Conservation (phyloP, 495 filamentous ascomycete species). For the Lichenothelia convexa region DNA sequence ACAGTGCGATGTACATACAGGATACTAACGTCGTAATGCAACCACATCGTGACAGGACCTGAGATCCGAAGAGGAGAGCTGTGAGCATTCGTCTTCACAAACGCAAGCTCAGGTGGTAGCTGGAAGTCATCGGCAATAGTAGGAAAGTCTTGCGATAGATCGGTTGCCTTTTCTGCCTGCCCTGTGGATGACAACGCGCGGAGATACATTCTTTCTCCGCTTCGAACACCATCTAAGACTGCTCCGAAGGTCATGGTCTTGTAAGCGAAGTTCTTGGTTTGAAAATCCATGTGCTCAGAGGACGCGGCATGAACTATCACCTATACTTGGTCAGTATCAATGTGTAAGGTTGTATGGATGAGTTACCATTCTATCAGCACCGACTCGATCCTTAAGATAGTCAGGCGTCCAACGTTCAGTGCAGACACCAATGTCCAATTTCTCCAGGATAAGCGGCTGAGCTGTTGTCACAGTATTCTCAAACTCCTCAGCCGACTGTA, state of each 20-base stretch:
- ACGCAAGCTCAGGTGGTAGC: slow-evolving; percentile 42
- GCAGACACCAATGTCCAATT: slow-evolving; percentile 48
- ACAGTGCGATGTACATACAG: too few relatives aligned
- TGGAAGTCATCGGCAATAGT: slow-evolving; percentile 48
- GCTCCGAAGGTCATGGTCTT: slow-evolving; percentile 45
- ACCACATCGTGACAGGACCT: slow-evolving; percentile 72
- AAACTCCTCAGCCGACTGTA: slow-evolving; percentile 39
- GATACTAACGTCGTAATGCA: slow-evolving; percentile 88
- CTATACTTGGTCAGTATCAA: slow-evolving; percentile 20
- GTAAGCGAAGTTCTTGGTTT: slow-evolving; percentile 66
- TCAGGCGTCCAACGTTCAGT: slow-evolving; percentile 45
- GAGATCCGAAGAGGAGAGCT: slow-evolving; percentile 68
- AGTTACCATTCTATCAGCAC: slow-evolving; percentile 42
- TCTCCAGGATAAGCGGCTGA: slow-evolving; percentile 48
- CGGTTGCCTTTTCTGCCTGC: slow-evolving; percentile 48
- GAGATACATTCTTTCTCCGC: slow-evolving; percentile 54
- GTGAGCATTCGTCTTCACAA: slow-evolving; percentile 45
- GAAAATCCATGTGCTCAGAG: slow-evolving; percentile 56
- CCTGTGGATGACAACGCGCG: slow-evolving; percentile 51
- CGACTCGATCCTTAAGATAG: slow-evolving; percentile 47
- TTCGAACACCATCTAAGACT: slow-evolving; percentile 43
- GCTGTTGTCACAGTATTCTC: slow-evolving; percentile 34
- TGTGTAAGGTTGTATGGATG: slow-evolving; percentile 9
- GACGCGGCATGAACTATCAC: slow-evolving; percentile 52
- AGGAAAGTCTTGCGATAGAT: slow-evolving; percentile 53